Evolutionary conservation across 495 filamentous ascomycete species (phyloP).

Genomic region (Penicillium longicatenatum): DNA sequence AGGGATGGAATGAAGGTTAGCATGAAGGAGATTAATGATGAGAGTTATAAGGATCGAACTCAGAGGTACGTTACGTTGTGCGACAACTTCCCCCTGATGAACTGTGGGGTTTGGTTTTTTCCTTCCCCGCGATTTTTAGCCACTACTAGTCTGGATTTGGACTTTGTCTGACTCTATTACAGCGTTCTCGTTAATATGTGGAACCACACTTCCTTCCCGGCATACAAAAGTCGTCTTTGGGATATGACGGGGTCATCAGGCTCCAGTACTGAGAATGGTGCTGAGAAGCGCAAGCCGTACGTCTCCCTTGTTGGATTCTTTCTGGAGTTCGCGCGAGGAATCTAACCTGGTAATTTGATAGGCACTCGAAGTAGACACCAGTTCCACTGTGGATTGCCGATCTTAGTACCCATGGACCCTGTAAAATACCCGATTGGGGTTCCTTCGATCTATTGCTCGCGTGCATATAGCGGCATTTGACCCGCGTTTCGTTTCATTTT

Average conservation of each 20-base stretch:
- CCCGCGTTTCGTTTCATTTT: not conserved
- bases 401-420: not conserved
- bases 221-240: constrained; percentile 61
- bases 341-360: not conserved
- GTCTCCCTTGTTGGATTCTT: not conserved
- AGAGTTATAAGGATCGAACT: constrained; percentile 79
- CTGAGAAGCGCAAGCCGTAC: constrained; percentile 39
- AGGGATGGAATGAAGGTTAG: constrained; percentile 84
- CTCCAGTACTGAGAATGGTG: constrained; percentile 17
- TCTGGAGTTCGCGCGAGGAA: not conserved
- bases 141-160: not conserved
- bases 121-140: not conserved
- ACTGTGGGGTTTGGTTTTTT: not conserved
- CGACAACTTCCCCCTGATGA: not conserved
- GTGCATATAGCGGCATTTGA: constrained; percentile 1
- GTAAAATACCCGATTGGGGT: not conserved
- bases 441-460: not conserved
- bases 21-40: constrained; percentile 71
- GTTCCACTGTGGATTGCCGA: not conserved
- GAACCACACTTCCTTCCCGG: constrained; percentile 65
- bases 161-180: constrained; percentile 9
- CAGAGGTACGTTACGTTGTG: constrained; percentile 58
- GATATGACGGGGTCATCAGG: constrained; percentile 37
- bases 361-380: not conserved
- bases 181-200: constrained; percentile 75